Percentiles rank a stretch among this genome's conserved stretches.
These are phyloP conservation scores for Monilinia vaccinii-corymbosi DNA, from an alignment of 2,329 filamentous ascomycete genomes.

Conservation along the genomic window DNA sequence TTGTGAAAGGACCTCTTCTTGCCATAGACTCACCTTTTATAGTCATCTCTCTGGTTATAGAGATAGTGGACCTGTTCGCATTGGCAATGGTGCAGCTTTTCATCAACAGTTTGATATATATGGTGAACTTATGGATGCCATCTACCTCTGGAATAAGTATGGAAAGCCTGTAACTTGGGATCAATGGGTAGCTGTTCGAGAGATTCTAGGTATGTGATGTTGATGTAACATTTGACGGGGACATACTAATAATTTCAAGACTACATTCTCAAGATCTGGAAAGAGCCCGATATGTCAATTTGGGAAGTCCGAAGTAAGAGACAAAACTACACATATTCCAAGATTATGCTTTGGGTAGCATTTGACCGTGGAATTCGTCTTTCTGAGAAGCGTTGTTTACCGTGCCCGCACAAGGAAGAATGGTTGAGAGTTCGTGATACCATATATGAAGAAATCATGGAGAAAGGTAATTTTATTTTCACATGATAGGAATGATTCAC, in stretches of 20 bases:
- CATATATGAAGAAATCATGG: conserved; percentile 69
- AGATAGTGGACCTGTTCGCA: conserved; percentile 61
- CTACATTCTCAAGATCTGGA: conserved; percentile 59
- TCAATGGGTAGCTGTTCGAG: conserved; percentile 61
- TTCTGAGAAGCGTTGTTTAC: conserved; percentile 65
- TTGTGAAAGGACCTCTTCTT: not conserved
- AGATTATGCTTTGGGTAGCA: conserved; percentile 76
- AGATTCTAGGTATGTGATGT: conserved; percentile 44
- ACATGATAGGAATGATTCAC: not conserved
- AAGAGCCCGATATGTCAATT: conserved; percentile 70
- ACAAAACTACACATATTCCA: conserved; percentile 73
- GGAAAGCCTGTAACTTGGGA: conserved; percentile 71
- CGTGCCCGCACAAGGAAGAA: conserved; percentile 57
- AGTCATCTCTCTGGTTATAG: conserved; percentile 64
- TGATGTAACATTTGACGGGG: not conserved
- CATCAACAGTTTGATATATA: conserved; percentile 75
- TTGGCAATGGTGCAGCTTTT: conserved; percentile 68
- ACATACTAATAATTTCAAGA: conserved; percentile 35
- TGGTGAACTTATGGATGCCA: conserved; percentile 67
- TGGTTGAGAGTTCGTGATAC: conserved; percentile 60
- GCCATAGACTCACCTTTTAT: conserved; percentile 2
- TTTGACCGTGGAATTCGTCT: conserved; percentile 67
- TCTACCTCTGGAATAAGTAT: conserved; percentile 73
- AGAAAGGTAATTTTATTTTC: conserved; percentile 40
- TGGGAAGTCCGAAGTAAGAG: conserved; percentile 72